phyloP scores from a whole-genome alignment of 306 rosid species.

The Biancaea sappan region DNA sequence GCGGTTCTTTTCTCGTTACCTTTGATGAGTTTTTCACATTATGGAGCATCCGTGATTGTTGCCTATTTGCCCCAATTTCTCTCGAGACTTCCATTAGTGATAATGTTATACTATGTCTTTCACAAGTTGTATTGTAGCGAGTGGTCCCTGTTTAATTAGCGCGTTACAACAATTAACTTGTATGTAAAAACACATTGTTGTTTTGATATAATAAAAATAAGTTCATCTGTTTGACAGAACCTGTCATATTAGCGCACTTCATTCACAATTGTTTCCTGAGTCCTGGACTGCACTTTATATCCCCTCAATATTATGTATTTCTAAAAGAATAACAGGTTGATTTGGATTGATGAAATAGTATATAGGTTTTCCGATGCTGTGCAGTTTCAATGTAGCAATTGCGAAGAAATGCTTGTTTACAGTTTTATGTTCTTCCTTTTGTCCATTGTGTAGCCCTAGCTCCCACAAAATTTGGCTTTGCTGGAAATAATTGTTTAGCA shows the following conservation, averaged over 20 bases:
- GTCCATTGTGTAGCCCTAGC: slow-evolving; percentile 11
- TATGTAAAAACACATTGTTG: background rate
- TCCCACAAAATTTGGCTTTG: slow-evolving; percentile 10
- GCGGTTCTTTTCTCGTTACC: background rate
- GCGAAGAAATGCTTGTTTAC: background rate
- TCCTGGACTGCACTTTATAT: background rate
- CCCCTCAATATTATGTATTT: background rate
- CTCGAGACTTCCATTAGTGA: background rate
- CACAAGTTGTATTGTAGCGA: background rate
- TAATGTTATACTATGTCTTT: background rate
- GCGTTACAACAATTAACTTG: background rate
- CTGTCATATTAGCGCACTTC: background rate
- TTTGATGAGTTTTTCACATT: slow-evolving; percentile 5
- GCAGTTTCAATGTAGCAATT: background rate
- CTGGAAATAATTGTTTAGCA: background rate
- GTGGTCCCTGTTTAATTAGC: background rate
- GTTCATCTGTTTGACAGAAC: background rate
- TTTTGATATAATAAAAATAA: background rate
- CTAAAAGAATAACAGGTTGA: too few relatives aligned
- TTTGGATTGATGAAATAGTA: background rate
- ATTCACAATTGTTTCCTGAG: background rate
- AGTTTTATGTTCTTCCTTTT: slow-evolving; percentile 14
- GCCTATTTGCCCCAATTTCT: background rate
- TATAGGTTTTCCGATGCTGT: background rate
- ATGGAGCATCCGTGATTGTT: background rate